Percentiles rank a stretch among this genome's conserved stretches.
Conservation (phyloP, 2,329 filamentous ascomycete genomes). For the Epichloe amarillans region DNA sequence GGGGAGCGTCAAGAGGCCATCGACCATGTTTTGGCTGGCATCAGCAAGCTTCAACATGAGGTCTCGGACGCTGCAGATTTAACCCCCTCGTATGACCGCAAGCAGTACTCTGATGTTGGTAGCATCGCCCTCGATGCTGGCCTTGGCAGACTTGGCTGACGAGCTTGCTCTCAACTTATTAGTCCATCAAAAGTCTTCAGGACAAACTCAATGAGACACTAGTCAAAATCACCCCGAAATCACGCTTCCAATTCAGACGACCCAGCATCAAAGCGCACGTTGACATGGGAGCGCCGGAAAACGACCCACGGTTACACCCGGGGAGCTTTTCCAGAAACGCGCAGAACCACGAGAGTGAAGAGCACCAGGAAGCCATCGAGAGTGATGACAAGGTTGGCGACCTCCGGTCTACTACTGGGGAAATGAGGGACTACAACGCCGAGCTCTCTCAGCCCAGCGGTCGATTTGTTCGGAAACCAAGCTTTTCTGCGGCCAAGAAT, state of each 20-base stretch:
- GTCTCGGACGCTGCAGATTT: constrained; percentile 73
- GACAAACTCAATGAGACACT: constrained; percentile 64
- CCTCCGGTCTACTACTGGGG: constrained; percentile 20
- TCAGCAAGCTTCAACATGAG: constrained; percentile 68
- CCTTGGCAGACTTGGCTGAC: not conserved
- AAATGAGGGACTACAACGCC: constrained; percentile 40
- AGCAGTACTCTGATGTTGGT: constrained; percentile 64
- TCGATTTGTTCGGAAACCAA: constrained; percentile 41
- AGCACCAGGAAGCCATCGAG: constrained; percentile 9
- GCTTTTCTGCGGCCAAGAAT: constrained; percentile 47
- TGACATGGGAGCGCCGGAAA: constrained; percentile 28
- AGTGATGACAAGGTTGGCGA: constrained; percentile 23
- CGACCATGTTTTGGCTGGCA: constrained; percentile 66
- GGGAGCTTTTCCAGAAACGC: constrained; percentile 19
- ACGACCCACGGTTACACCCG: constrained; percentile 29
- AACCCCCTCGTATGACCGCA: constrained; percentile 80
- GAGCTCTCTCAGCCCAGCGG: constrained; percentile 31
- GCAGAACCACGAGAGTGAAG: constrained; percentile 10
- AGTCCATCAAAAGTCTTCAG: constrained; percentile 69
- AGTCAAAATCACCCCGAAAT: constrained; percentile 55
- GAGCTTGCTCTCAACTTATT: constrained; percentile 18
- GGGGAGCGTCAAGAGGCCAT: constrained; percentile 71
- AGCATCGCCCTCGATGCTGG: not conserved
- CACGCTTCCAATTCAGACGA: constrained; percentile 69
- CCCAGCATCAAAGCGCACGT: constrained; percentile 19